Evolutionary conservation across 768 basidiomycete species (phyloP), one percentile per base, ranked within the genome.

Genomic region (Nevesoporus exiguus): DNA sequence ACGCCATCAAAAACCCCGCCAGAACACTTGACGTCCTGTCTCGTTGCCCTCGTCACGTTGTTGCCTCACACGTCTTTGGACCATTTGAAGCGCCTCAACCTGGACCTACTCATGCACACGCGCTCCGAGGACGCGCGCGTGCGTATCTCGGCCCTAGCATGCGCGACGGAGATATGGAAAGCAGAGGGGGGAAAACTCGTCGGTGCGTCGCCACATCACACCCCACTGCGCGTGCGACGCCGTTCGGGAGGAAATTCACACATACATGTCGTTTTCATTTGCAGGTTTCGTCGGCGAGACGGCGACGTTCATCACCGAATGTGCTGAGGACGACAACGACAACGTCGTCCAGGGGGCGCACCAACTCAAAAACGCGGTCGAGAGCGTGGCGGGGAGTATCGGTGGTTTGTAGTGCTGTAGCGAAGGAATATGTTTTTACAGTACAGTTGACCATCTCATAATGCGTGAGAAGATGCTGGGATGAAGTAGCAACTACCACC

Each of bases 291-390:
- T 81, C 15, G 75, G 84, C 10, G 94, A 96, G 67, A 88, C 92
- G 27, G 77, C 88, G 17, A 86, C 89, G 25, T 93, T 96, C 73
- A 85, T 96, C 50, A 84, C 84, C 5, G 94, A 96, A 69, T 89
- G 85, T 64, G 81, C 83, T 5, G 91, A 93, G 71, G 93, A 96
- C 64, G 93, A 94, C 60, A 86, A 93, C 66, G 90, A 92, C 58
- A 77, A 77, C 54, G 90, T 95, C 15, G 88, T 92, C 5, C 77
- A 75, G 53, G 84, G 84, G 61, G 81, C 86, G 17, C 80, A 84
- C 58, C 77, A 70, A 59, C 73, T 92, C 70, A 91, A 87, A 69
- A 73, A 79, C 70, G 81, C 82, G 4, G 83, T 90, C 44, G 88
- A 91, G 72, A 79, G 73, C 58, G 77, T 86, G 59, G 85, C 85